phyloP scores from a whole-genome alignment of 2,329 filamentous ascomycete species.

The Scedosporium apiospermum region DNA sequence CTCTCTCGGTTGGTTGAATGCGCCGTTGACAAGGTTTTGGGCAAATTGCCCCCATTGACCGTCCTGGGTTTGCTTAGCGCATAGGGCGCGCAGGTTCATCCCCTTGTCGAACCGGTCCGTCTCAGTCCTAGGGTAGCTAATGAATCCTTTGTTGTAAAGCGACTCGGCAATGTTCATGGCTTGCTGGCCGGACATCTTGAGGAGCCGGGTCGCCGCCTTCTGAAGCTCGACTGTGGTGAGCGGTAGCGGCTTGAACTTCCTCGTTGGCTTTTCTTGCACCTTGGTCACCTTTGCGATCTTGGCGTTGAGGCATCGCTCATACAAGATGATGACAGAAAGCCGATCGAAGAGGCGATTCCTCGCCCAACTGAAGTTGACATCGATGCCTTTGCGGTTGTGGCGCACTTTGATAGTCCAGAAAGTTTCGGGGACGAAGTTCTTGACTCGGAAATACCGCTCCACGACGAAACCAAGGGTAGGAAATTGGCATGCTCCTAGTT shows the following conservation, averaged over 20 bases:
- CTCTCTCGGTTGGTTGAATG: conserved; percentile 70
- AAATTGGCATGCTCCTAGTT: conserved; percentile 86
- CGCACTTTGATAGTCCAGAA: conserved; percentile 91
- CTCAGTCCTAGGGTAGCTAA: conserved; percentile 95
- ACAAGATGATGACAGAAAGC: conserved; percentile 68
- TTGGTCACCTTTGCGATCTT: conserved; percentile 72
- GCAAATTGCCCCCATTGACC: conserved; percentile 73
- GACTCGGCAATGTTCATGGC: conserved; percentile 83
- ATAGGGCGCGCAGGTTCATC: conserved; percentile 71
- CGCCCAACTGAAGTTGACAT: conserved; percentile 77
- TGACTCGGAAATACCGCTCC: conserved; percentile 86
- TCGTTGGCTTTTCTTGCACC: conserved; percentile 83
- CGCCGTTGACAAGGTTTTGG: conserved; percentile 62
- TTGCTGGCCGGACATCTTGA: conserved; percentile 82
- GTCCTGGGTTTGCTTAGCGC: conserved; percentile 77
- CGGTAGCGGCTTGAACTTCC: conserved; percentile 87
- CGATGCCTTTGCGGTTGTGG: conserved; percentile 66
- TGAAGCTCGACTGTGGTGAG: conserved; percentile 94
- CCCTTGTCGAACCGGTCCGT: conserved; percentile 90
- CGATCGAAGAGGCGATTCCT: conserved; percentile 81
- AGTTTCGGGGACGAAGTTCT: conserved; percentile 82
- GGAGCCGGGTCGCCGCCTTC: conserved; percentile 82
- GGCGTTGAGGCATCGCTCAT: conserved; percentile 72
- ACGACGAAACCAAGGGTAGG: conserved; percentile 95
- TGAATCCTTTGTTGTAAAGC: conserved; percentile 89